Percentiles rank a stretch among this genome's conserved stretches.
phyloP scores from a whole-genome alignment of 176 grass and related monocot genomes.

The Eragrostis nindensis region DNA sequence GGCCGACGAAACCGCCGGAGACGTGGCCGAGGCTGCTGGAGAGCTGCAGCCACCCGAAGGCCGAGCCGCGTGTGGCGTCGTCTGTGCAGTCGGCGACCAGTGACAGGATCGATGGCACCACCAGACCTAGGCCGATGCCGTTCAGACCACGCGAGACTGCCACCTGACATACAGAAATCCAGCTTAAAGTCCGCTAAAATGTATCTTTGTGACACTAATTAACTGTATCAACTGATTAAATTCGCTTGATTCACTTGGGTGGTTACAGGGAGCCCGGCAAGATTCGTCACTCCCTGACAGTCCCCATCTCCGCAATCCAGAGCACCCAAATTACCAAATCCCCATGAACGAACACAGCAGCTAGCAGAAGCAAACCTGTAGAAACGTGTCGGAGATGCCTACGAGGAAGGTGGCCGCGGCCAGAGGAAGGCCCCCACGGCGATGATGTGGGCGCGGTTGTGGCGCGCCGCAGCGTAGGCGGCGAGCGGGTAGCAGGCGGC shows the following conservation, averaged over 20 bases:
- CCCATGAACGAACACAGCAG: neutral
- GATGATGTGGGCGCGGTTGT: slow-evolving; percentile 84
- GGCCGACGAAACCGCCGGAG: slow-evolving; percentile 57
- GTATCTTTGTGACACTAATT: too few species aligned
- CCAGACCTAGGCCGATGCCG: slow-evolving; percentile 75
- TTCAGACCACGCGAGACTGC: slow-evolving; percentile 78
- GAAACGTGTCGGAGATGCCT: slow-evolving; percentile 71
- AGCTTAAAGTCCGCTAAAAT: too few species aligned
- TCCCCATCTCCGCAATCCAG: neutral
- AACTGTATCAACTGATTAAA: too few species aligned
- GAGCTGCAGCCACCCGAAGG: slow-evolving; percentile 83
- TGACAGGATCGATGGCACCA: slow-evolving; percentile 78
- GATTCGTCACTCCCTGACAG: neutral
- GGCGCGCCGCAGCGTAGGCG: slow-evolving; percentile 65
- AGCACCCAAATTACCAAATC: neutral
- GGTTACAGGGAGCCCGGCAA: neutral
- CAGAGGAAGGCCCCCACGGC: slow-evolving; percentile 80
- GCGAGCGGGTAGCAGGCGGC: slow-evolving; percentile 78
- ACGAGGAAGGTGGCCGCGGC: slow-evolving; percentile 85
- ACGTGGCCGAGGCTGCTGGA: slow-evolving; percentile 74
- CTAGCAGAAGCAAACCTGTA: slow-evolving; percentile 43
- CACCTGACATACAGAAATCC: slow-evolving; percentile 45
- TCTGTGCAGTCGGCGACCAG: slow-evolving; percentile 79
- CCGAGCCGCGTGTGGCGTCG: slow-evolving; percentile 59
- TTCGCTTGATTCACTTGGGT: too few species aligned